Evolutionary conservation across 1,284 basidiomycete species (phyloP).

Genomic region (Anthracocystis panici-leucophaei): DNA sequence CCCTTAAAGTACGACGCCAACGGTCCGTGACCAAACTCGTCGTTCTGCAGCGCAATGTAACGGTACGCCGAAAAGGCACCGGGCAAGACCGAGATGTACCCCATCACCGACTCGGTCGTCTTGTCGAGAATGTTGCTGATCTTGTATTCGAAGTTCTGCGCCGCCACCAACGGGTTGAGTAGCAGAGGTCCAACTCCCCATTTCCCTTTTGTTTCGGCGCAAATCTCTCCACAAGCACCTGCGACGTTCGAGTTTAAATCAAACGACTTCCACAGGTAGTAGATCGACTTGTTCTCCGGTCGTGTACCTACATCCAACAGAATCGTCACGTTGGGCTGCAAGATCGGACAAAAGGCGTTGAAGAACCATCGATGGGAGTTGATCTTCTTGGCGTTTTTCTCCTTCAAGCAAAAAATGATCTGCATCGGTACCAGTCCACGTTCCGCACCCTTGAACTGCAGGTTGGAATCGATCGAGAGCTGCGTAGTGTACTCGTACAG

Average conservation of each 20-base stretch:
- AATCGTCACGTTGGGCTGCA: conserved; percentile 88
- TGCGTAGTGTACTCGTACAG: conserved; percentile 95
- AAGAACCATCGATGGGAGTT: conserved; percentile 79
- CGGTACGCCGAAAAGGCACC: conserved; percentile 72
- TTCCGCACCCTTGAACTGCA: conserved; percentile 94
- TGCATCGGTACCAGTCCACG: conserved; percentile 76
- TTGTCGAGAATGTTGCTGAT: conserved; percentile 68
- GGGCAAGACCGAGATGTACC: conserved; percentile 66
- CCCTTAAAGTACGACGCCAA: conserved; percentile 97
- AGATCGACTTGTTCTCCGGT: conserved; percentile 95
- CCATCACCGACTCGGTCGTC: conserved; percentile 67
- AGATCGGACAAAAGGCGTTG: conserved; percentile 64
- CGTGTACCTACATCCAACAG: conserved; percentile 96
- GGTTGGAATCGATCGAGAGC: conserved; percentile 85
- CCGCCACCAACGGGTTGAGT: conserved; percentile 84
- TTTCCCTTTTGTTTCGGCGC: conserved; percentile 64
- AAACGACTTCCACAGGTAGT: conserved; percentile 95
- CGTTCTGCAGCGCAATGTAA: conserved; percentile 90
- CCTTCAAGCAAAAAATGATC: conserved; percentile 68
- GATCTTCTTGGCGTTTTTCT: conserved; percentile 73
- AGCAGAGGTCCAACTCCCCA: conserved; percentile 80
- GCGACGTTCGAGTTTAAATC: conserved; percentile 82
- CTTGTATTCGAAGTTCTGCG: conserved; percentile 96
- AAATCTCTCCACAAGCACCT: conserved; percentile 83
- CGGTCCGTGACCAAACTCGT: conserved; percentile 85